These are phyloP conservation scores for Mortierella alpina DNA, from an alignment of 192 early-diverging fungal genomes.

Conservation along the genomic window DNA sequence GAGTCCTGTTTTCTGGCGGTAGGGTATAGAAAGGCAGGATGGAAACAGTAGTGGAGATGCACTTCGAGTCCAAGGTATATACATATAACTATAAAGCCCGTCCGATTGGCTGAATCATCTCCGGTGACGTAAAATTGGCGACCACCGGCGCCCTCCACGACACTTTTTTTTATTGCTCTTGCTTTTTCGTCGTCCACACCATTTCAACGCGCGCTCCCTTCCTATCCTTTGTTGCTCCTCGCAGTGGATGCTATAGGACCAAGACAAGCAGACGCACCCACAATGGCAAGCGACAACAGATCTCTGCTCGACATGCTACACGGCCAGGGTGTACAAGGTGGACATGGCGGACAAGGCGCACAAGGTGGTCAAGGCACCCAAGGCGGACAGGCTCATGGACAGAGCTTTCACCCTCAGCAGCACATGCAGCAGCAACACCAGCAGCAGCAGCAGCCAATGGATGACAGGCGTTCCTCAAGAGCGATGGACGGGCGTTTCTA, in stretches of 20 bases:
- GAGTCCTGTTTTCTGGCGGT: no score
- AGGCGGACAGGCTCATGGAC: not conserved
- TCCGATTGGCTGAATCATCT: no score
- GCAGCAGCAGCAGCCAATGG: slow-evolving; percentile 16
- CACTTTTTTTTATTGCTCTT: not conserved
- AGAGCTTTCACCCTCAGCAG: not conserved
- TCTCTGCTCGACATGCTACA: slow-evolving; percentile 53
- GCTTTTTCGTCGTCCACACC: not conserved
- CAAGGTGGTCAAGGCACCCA: not conserved
- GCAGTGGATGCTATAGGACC: slow-evolving; percentile 8
- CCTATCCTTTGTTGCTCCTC: not conserved
- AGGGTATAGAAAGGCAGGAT: no score
- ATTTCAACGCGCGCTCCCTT: not conserved
- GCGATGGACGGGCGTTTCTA: slow-evolving; percentile 15
- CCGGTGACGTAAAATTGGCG: no score
- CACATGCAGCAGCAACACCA: slow-evolving; percentile 18
- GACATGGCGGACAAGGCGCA: no score
- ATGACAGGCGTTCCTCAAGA: slow-evolving; percentile 14
- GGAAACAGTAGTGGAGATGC: no score
- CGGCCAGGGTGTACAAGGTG: slow-evolving; percentile 15
- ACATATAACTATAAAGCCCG: no score
- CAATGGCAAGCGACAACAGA: slow-evolving; percentile 44
- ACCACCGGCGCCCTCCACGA: no score
- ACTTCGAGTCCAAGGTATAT: no score
- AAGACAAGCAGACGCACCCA: no score